Evolutionary conservation across 805 yeast genomes (phyloP).

Genomic region (Starmerella sp.): DNA sequence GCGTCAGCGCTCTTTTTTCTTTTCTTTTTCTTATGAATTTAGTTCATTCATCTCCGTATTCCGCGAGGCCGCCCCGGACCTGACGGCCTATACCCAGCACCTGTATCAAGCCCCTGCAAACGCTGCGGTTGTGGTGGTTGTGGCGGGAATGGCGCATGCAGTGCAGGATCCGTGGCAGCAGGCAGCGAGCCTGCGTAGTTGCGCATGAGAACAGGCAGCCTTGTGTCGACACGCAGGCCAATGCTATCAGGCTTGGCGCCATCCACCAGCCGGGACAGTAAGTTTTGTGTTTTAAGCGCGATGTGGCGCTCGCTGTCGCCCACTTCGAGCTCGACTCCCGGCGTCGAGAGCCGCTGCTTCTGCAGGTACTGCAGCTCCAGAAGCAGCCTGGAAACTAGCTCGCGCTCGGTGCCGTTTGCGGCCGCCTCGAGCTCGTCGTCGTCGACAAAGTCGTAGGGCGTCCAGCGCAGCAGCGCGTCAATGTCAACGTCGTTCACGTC

Average conservation of each 20-base stretch:
- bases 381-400: slow-evolving; percentile 35
- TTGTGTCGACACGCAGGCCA: slow-evolving; percentile 21
- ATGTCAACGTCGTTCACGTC: slow-evolving; percentile 8
- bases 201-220: slow-evolving; percentile 57
- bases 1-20: too few relatives aligned
- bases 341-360: slow-evolving; percentile 33
- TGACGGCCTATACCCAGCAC: not conserved
- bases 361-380: slow-evolving; percentile 42
- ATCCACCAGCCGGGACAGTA: slow-evolving; percentile 36
- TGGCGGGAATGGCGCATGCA: slow-evolving; percentile 4
- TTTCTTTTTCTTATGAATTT: too few relatives aligned
- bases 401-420: slow-evolving; percentile 33
- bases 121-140: slow-evolving; percentile 8
- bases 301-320: slow-evolving; percentile 28
- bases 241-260: slow-evolving; percentile 24
- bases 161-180: slow-evolving; percentile 16
- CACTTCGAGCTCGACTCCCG: slow-evolving; percentile 21
- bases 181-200: slow-evolving; percentile 76
- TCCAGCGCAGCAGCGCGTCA: slow-evolving; percentile 38
- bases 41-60: not conserved
- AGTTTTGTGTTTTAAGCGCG: slow-evolving; percentile 28
- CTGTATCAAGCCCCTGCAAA: slow-evolving; percentile 5
- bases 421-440: slow-evolving; percentile 44
- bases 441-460: slow-evolving; percentile 38
- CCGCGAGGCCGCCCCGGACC: slow-evolving; percentile 1